Conservation (phyloP, 2,329 filamentous ascomycete species). For the Diaporthe ilicicola region DNA sequence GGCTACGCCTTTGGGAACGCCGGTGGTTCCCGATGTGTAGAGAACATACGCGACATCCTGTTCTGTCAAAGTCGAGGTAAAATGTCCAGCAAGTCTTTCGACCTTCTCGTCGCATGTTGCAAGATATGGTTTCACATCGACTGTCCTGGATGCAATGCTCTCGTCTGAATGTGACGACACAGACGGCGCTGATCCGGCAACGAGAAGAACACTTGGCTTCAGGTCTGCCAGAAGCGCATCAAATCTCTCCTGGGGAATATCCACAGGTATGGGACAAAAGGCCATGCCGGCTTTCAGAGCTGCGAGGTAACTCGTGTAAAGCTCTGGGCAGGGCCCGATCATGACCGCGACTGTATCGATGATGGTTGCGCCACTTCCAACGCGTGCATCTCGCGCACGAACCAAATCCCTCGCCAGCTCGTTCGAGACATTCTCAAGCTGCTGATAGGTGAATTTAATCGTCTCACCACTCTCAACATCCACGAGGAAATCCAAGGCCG, state of each 20-base stretch:
- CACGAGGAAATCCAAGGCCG: constrained; percentile 21
- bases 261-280: constrained; percentile 48
- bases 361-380: not conserved
- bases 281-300: constrained; percentile 46
- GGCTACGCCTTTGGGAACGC: constrained; percentile 45
- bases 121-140: not conserved
- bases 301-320: constrained; percentile 48
- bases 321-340: constrained; percentile 42
- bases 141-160: constrained; percentile 17
- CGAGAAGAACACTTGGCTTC: constrained; percentile 38
- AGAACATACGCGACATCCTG: constrained; percentile 43
- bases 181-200: constrained; percentile 1
- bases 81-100: constrained; percentile 8
- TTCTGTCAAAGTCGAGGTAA: not conserved
- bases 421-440: constrained; percentile 19
- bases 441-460: constrained; percentile 16
- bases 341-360: constrained; percentile 34
- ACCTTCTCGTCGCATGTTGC: not conserved
- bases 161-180: not conserved
- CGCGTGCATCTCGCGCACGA: not conserved
- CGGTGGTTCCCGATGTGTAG: constrained; percentile 46
- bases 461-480: constrained; percentile 15
- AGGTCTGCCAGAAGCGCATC: constrained; percentile 42
- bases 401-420: constrained; percentile 22
- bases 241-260: constrained; percentile 42